A percentile compares a stretch with the other conserved stretches of the same genome.
These are phyloP conservation scores for Aspergillus haitiensis DNA, from an alignment of 495 filamentous ascomycete genomes.

Conservation along the genomic window DNA sequence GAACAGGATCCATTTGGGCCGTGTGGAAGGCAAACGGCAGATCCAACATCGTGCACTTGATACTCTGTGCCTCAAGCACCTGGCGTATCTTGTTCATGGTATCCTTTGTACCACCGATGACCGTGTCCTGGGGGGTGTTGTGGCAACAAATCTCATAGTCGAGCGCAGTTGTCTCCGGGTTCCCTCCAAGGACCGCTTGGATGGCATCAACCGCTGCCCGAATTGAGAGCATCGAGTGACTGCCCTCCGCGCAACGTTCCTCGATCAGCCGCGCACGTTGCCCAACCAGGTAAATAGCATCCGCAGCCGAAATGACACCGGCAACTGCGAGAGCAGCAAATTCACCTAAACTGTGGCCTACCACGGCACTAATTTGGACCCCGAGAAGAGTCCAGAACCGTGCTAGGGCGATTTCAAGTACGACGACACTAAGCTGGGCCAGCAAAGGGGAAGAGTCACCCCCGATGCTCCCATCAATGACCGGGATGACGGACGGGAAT, in stretches of 20 bases:
- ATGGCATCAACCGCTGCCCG: conserved; percentile 39
- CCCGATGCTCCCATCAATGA: conserved; percentile 52
- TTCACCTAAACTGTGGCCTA: conserved; percentile 86
- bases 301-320: conserved; percentile 74
- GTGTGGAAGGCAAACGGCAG: conserved; percentile 85
- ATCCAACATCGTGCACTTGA: conserved; percentile 68
- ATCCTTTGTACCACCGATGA: conserved; percentile 47
- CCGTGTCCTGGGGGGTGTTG: conserved; percentile 52
- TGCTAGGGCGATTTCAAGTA: conserved; percentile 81
- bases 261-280: conserved; percentile 74
- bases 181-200: conserved; percentile 29
- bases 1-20: conserved; percentile 73
- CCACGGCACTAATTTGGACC: conserved; percentile 67
- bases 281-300: conserved; percentile 80
- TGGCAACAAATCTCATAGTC: conserved; percentile 53
- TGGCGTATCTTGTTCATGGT: conserved; percentile 57
- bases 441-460: conserved; percentile 63
- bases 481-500: conserved; percentile 63
- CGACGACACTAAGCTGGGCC: conserved; percentile 73
- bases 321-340: conserved; percentile 83
- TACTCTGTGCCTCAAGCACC: conserved; percentile 51
- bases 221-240: conserved; percentile 61
- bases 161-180: background rate
- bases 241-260: conserved; percentile 67
- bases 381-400: conserved; percentile 79